Conservation (phyloP, 345 rosid species). For the Eucalyptus urophylla region DNA sequence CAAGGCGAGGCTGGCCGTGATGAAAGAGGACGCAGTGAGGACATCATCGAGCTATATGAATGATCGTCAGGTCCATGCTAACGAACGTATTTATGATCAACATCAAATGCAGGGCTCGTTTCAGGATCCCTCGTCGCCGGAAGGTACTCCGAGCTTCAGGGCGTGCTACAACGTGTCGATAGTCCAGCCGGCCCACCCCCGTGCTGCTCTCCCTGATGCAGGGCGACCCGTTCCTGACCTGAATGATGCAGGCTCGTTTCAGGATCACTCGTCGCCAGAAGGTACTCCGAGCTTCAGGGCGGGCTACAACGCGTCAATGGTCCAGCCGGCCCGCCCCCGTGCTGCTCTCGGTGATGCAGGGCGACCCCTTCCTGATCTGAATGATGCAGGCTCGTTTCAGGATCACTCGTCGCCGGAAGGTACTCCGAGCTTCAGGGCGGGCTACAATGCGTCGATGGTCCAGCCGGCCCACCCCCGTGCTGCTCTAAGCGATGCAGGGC, state of each 20-base stretch:
- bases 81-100: background rate
- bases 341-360: background rate
- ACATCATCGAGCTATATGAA: background rate
- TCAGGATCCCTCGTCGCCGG: background rate
- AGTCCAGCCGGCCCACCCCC: background rate
- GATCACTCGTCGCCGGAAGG: background rate
- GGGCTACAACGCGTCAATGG: accelerated
- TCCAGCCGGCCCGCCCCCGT: background rate
- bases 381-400: background rate
- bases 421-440: background rate
- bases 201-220: background rate
- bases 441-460: background rate
- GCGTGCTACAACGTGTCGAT: background rate
- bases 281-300: background rate
- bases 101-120: background rate
- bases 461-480: background rate
- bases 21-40: background rate
- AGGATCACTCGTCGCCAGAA: background rate
- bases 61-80: background rate
- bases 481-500: background rate
- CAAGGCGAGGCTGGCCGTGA: background rate
- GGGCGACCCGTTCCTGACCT: background rate
- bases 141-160: background rate
- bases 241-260: background rate
- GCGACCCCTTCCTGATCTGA: background rate